Evolutionary conservation across 768 basidiomycete genomes (phyloP).

Genomic region (Russula foetens): DNA sequence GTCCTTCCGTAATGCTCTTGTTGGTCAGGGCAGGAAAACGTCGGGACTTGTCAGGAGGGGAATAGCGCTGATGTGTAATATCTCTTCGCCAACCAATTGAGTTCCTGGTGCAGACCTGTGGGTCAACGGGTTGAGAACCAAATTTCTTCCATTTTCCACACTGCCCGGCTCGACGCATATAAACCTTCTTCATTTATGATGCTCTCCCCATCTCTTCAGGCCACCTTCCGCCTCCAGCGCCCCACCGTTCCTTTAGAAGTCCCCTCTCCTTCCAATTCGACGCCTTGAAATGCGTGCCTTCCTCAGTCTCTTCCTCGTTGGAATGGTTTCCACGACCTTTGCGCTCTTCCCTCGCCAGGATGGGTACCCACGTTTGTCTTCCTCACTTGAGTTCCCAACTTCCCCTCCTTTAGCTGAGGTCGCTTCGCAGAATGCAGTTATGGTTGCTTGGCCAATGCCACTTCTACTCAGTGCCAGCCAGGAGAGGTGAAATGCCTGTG

Average conservation of each 20-base stretch:
- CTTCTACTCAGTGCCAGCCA: constrained; percentile 37
- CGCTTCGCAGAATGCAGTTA: constrained; percentile 40
- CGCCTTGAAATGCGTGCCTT: constrained; percentile 46
- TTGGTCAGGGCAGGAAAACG: neutral
- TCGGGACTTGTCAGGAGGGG: neutral
- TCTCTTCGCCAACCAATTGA: neutral
- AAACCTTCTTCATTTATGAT: neutral
- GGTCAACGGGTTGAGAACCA: too few species aligned
- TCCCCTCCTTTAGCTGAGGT: neutral
- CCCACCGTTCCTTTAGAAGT: neutral
- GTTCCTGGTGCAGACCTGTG: neutral
- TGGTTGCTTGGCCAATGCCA: constrained; percentile 38
- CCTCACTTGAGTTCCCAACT: too few species aligned
- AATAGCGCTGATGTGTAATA: neutral
- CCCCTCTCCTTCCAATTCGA: constrained; percentile 5
- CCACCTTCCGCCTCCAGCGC: neutral
- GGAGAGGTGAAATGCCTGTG: constrained; percentile 56
- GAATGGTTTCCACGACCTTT: constrained; percentile 31
- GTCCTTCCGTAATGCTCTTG: constrained; percentile 7
- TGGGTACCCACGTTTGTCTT: constrained; percentile 5
- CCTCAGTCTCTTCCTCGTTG: constrained; percentile 30
- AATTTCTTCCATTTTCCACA: constrained; percentile 22
- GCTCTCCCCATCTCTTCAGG: neutral
- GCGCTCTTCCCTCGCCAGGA: constrained; percentile 16
- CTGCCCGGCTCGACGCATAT: constrained; percentile 14